These are phyloP conservation scores for Nothomitra cinnamomea DNA, from an alignment of 2,329 filamentous ascomycete genomes.

Conservation along the genomic window DNA sequence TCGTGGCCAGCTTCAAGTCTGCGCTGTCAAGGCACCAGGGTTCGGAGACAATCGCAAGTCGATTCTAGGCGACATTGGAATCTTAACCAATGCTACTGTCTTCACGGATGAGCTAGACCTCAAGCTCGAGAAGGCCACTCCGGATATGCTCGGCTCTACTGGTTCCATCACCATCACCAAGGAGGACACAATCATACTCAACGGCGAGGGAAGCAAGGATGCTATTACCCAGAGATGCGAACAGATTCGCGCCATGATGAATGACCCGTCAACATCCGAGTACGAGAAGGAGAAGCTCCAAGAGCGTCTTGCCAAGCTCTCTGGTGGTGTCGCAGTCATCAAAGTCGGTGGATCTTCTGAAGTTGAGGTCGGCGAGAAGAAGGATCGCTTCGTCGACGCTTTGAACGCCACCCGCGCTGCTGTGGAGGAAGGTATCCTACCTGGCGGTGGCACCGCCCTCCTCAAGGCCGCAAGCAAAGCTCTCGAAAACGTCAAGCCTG, in stretches of 20 bases:
- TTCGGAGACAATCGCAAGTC: conserved; percentile 99
- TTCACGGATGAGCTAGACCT: conserved; percentile 97
- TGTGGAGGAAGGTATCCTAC: conserved; percentile 97
- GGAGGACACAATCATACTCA: conserved; percentile 97
- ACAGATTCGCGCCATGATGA: conserved; percentile 96
- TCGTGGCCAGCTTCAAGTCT: conserved; percentile 95
- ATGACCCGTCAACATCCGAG: conserved; percentile 83
- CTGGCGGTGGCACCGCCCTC: conserved; percentile 92
- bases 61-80: conserved; percentile 88
- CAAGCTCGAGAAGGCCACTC: conserved; percentile 96
- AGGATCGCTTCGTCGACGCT: conserved; percentile 97
- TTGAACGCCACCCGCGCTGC: conserved; percentile 95
- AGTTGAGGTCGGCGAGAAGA: conserved; percentile 99
- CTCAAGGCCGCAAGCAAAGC: conserved; percentile 93
- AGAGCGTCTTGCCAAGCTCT: conserved; percentile 98
- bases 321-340: conserved; percentile 96
- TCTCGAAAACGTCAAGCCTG: conserved; percentile 62
- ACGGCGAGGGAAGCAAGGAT: conserved; percentile 93
- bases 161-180: conserved; percentile 99
- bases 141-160: conserved; percentile 90
- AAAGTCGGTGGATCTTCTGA: conserved; percentile 96
- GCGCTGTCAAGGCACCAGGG: conserved; percentile 94
- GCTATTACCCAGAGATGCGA: conserved; percentile 87
- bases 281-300: conserved; percentile 99
- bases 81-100: conserved; percentile 92